phyloP scores from a whole-genome alignment of 2,329 filamentous ascomycete genomes.

The Aplosporella prunicola region DNA sequence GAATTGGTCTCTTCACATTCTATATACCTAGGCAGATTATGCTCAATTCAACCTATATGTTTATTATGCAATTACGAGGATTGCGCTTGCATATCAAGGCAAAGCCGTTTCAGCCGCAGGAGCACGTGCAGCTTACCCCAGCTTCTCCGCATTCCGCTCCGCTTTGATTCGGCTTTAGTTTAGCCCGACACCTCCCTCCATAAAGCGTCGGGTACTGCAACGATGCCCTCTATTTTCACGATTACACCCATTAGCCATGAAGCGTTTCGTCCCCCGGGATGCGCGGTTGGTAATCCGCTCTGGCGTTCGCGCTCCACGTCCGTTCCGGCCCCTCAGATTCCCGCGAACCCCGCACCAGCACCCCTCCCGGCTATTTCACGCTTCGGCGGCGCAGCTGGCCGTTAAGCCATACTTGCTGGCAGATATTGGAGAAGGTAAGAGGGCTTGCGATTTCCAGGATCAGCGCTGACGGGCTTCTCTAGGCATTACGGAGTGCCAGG shows the following conservation, averaged over 20 bases:
- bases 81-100: no score
- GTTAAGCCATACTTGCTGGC: constrained; percentile 75
- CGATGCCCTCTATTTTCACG: no score
- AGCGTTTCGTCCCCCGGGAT: constrained; percentile 3
- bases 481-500: constrained; percentile 97
- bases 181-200: no score
- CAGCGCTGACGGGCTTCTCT: constrained; percentile 1
- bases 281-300: not conserved
- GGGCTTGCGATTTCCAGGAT: constrained; percentile 1
- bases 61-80: no score
- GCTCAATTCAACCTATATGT: no score
- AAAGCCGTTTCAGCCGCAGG: no score
- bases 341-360: constrained; percentile 2
- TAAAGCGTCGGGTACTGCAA: no score
- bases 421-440: constrained; percentile 73
- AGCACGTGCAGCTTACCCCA: no score
- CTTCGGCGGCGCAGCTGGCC: constrained; percentile 28
- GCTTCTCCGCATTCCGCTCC: no score
- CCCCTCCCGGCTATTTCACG: constrained; percentile 18
- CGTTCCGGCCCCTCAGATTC: constrained; percentile 6
- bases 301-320: not conserved
- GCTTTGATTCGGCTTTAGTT: no score
- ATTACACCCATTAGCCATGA: constrained; percentile 2
- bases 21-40: no score
- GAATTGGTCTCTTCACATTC: no score